A percentile compares a stretch with the other conserved stretches of the same genome.
phyloP scores from a whole-genome alignment of 2,329 filamentous ascomycete species.

The Pestalotiopsis sp. region DNA sequence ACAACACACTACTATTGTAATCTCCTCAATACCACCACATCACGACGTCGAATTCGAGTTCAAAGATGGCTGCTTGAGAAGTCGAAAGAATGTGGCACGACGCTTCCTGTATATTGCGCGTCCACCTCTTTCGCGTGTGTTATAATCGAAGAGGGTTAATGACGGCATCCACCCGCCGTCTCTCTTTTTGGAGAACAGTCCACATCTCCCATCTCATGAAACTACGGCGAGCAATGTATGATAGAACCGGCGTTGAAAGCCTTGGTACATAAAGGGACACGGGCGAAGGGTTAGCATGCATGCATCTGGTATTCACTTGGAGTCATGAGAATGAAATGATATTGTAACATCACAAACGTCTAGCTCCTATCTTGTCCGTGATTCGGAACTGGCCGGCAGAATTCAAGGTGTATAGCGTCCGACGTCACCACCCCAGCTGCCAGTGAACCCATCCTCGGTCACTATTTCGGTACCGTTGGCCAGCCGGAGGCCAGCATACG shows the following conservation, averaged over 20 bases:
- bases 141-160: neutral
- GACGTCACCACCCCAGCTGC: constrained; percentile 38
- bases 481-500: constrained; percentile 33
- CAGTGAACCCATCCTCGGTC: constrained; percentile 32
- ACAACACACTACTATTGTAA: neutral
- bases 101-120: neutral
- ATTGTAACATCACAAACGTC: neutral
- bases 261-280: constrained; percentile 2
- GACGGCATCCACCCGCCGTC: neutral
- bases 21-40: neutral
- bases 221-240: constrained; percentile 11
- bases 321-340: constrained; percentile 11
- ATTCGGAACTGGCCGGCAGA: neutral
- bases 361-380: neutral
- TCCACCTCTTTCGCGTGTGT: constrained; percentile 1
- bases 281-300: constrained; percentile 2
- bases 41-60: neutral
- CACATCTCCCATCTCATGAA: constrained; percentile 7
- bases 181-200: neutral
- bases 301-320: constrained; percentile 9
- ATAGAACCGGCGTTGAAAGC: constrained; percentile 9
- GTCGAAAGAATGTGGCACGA: neutral
- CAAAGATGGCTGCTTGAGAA: neutral
- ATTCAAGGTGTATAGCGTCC: constrained; percentile 36
- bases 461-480: constrained; percentile 34